Base-by-base conservation (phyloP, 106 monocot genomes). In the Apostasia shenzhenica region DNA sequence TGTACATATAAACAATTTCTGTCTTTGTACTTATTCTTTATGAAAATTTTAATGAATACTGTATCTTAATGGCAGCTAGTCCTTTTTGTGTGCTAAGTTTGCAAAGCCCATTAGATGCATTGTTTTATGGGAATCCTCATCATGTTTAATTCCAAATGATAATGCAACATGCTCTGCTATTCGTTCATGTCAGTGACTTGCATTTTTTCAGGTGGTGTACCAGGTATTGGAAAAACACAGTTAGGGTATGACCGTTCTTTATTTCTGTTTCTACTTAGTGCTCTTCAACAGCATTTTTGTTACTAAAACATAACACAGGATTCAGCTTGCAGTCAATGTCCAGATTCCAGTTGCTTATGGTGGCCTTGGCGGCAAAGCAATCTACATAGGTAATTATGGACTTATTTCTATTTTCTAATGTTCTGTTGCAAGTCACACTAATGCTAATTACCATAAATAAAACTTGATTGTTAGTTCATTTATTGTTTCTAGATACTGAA, bases 201-300 rank as follows among this genome's bases (percentile, higher is more conserved):
- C 55, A 53, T 7, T 65, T 75, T 78, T 76, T 59, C 87, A 99
- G 97, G 97, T 85, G 97, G 97, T 77, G 92, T 90, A 70, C 97
- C 97, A 40, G 97, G 97, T 67, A 90, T 92, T 74, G 97, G 97
- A 42, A 99, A 99, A 78, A 99, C 97, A 66, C 97, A 99, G 66
- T 61, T 99, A 60, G 97, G 97, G 97, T 99, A 99, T 74, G 86
- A 1, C 62, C 61, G 42, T 54, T 55, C 55, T 43, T 49, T 51
- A 13, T 69, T 72, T 57, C 14, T 48, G 46, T 48, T 56, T 60
- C 43, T 75, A 8, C 54, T 75, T 52, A 8, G 48, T 2, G 7
- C 56, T 57, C 47, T 54, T 67, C 8, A 62, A 57, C 44, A 71
- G 45, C 59, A 56, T 37, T 62, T 76, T 1, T 67, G 55, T 57